Evolutionary conservation across 139 green algal genomes (phyloP).

Genomic region (Pleodorina starrii): DNA sequence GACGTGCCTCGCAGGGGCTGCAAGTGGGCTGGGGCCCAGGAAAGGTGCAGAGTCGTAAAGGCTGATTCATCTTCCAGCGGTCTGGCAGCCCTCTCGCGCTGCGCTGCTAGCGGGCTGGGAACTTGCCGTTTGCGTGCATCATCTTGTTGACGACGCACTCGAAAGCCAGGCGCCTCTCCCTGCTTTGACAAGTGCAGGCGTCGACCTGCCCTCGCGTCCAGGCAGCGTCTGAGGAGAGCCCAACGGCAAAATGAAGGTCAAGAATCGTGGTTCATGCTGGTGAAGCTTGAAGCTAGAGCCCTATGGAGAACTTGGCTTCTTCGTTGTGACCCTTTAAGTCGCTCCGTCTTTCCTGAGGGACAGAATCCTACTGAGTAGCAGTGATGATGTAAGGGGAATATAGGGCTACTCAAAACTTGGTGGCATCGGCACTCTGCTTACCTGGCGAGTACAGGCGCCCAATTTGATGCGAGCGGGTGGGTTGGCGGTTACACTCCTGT

Average conservation of each 20-base stretch:
- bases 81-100: background rate
- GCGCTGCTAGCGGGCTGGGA: background rate
- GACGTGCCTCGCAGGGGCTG: background rate
- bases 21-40: too few species aligned
- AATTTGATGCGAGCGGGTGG: background rate
- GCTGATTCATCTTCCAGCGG: background rate
- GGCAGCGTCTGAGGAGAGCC: too few species aligned
- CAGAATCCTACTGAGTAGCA: background rate
- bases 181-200: background rate
- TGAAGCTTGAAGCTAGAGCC: background rate
- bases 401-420: background rate
- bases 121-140: background rate
- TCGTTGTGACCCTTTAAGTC: background rate
- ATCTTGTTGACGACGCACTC: background rate
- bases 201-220: background rate
- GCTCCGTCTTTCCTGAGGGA: background rate
- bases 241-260: too few species aligned
- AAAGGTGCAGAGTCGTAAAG: background rate
- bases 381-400: background rate
- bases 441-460: background rate
- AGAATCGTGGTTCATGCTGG: background rate
- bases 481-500: constrained; percentile 14
- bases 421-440: background rate
- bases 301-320: background rate
- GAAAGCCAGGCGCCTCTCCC: background rate